Evolutionary conservation across 306 rosid species (phyloP), one percentile per base, ranked within the genome.

Genomic region (Vigna reflexopilosa): DNA sequence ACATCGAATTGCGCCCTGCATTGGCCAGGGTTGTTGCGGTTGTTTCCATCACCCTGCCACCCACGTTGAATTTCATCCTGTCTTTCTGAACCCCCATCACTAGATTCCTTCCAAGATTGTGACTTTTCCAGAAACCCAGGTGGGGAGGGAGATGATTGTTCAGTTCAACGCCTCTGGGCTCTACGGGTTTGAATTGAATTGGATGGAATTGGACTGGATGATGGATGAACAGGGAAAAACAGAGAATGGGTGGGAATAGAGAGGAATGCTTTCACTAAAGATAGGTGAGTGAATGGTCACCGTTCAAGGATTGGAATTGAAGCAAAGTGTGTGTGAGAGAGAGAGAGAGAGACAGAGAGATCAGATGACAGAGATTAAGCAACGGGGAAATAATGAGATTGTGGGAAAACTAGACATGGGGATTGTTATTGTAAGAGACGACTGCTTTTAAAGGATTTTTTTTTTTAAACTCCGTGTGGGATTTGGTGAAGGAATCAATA

Each of bases 31-130:
- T 95, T 75, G 99, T 95, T 16, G 89, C 67, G 0, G 98, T 90
- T 7, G 99, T 95, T 77, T 93, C 99, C 45, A 95, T 88, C 68
- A 91, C 84, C 83, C 94, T 91, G 78, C 98, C 99, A 75, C 98
- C 98, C 0, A 95, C 96, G 62, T 95, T 93, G 90, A 95, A 90
- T 83, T 83, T 90, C 76, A 95, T 87, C 59, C 84, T 83, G 87
- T 95, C 97, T 63, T 71, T 88, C 58, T 76, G 91, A 36, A 86
- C 68, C 30, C 90, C 93, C 98, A 92, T 95, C 70, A 61, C 78
- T 58, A 51, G 16, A 5, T 82, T 77, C 10, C 71, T 65, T 22
- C 72, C 68, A 77, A 83, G 28, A 26, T 17, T 19, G 6, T 2
- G 58, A 12, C 80, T 81, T 79, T 85, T 28, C 48, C 38, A 61